Evolutionary conservation across 2,329 filamentous ascomycete species (phyloP).

Genomic region (Penicillium sp.): DNA sequence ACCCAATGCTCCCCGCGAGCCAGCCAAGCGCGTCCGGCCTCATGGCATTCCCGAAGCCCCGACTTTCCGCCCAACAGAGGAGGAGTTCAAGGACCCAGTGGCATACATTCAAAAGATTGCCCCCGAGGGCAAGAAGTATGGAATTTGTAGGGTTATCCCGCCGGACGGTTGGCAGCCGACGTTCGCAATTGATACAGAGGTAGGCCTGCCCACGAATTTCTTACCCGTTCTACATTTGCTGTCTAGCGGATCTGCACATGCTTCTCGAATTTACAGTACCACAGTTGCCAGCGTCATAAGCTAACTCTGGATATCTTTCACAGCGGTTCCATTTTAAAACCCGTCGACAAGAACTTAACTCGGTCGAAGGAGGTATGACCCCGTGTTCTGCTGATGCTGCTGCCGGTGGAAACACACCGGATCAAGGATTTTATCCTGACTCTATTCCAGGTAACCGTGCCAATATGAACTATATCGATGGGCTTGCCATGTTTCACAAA

Average conservation of each 20-base stretch:
- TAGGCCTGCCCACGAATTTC: constrained; percentile 45
- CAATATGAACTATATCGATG: constrained; percentile 93
- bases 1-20: constrained; percentile 68
- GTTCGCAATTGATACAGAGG: constrained; percentile 96
- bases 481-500: constrained; percentile 92
- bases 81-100: constrained; percentile 92
- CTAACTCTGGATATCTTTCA: constrained; percentile 2
- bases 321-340: constrained; percentile 97
- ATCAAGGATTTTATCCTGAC: constrained; percentile 38
- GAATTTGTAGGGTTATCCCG: constrained; percentile 92
- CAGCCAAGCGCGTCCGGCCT: constrained; percentile 69
- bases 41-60: constrained; percentile 86
- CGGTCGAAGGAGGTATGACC: constrained; percentile 83
- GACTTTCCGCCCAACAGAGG: constrained; percentile 80
- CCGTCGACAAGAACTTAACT: constrained; percentile 92
- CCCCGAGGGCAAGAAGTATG: constrained; percentile 78
- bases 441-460: constrained; percentile 70
- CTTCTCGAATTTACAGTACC: neutral
- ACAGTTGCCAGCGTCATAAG: neutral
- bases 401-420: constrained; percentile 27
- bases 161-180: constrained; percentile 90
- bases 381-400: constrained; percentile 26
- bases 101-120: constrained; percentile 90
- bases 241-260: neutral
- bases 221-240: neutral